Base-by-base conservation (phyloP, 1,284 basidiomycete species). In the Tremellales sp. region DNA sequence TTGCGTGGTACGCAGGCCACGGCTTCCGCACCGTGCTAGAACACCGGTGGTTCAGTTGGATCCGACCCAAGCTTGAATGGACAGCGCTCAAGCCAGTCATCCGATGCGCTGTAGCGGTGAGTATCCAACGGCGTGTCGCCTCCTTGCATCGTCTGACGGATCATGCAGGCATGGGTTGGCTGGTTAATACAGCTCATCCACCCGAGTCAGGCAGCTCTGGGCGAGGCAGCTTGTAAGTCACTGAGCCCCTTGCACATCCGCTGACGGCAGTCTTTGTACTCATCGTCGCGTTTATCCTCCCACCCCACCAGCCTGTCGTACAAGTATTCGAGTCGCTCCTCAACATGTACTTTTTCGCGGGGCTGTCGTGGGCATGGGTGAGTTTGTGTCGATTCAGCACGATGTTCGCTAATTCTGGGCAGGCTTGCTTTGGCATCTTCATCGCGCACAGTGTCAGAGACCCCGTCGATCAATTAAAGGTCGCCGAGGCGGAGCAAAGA, bases 151-250 rank as follows among this genome's bases (percentile, higher is more conserved):
- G 15, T 7, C 47, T 45, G 40, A 41, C 36, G 11, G n/a, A n/a
- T n/a, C n/a, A n/a, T n/a, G 24, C 46, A 73, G 71, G 61, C 64
- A 8, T 75, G 73, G 73, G 33, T 73, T 4, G 70, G 73, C 3
- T 53, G 70, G 15, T 31, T 75, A 0, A 48, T 75, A 23, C 51
- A 68, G 4, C 46, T 75, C 3, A 70, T 73, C 31, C 53, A 59
- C 4, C 61, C 62, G 4, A 52, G 58, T 5, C 65, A 72, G 23
- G 26, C 45, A 17, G 54, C 56, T 1, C 42, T 73, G 10, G 73
- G 73, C 17, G 49, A 64, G 40, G 70, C 70, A 3, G 67, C 68
- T 15, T 73, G 67, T 70, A 35, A 57, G 65, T 50, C n/a, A n/a
- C n/a, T n/a, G n/a, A 44, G 8, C 17, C 25, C 27, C 2, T 7